Evolutionary conservation across 371 early-diverging fungal species (phyloP).

Genomic region (Nematocida ironsii): DNA sequence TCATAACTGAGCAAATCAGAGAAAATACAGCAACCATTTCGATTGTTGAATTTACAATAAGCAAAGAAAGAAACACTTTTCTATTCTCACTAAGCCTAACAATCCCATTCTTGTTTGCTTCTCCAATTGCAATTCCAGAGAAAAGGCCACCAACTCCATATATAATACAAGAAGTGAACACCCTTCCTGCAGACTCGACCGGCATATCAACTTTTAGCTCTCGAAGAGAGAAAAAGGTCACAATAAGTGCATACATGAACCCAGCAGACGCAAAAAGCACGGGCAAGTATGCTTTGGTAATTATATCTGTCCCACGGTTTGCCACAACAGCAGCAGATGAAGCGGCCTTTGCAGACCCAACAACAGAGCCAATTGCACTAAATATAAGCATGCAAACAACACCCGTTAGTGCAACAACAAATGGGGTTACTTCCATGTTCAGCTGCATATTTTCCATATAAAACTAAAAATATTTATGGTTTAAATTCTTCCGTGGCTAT

Average conservation of each 20-base stretch:
- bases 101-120: constrained; percentile 39
- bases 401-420: constrained; percentile 2
- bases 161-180: constrained; percentile 11
- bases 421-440: constrained; percentile 28
- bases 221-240: constrained; percentile 10
- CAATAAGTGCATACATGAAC: constrained; percentile 43
- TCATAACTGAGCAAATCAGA: constrained; percentile 30
- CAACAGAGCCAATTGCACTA: constrained; percentile 39
- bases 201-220: constrained; percentile 8
- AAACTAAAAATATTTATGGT: constrained; percentile 44
- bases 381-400: constrained; percentile 26
- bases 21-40: constrained; percentile 56
- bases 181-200: not conserved
- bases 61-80: constrained; percentile 34
- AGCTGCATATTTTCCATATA: constrained; percentile 13
- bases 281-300: constrained; percentile 42
- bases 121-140: constrained; percentile 40
- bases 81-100: constrained; percentile 39
- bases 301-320: constrained; percentile 10
- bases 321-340: constrained; percentile 49
- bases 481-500: not conserved
- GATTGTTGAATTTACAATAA: constrained; percentile 50
- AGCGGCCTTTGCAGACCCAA: constrained; percentile 39
- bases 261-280: constrained; percentile 51
- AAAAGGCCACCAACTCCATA: constrained; percentile 38